Evolutionary conservation across 805 yeast genomes (phyloP).

Genomic region (Candida parachauliodes): DNA sequence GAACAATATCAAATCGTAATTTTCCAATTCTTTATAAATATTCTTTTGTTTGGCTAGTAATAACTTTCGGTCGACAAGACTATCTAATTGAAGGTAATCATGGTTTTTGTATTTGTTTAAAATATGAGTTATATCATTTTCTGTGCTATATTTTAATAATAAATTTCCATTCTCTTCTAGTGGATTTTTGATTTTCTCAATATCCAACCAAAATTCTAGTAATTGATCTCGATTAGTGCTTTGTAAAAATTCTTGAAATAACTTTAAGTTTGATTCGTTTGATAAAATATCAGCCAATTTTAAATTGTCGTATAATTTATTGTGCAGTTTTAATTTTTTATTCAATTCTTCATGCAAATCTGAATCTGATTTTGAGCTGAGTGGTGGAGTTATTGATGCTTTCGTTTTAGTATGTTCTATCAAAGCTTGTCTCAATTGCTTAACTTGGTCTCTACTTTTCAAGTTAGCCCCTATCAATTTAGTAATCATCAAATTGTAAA

Average conservation of each 20-base stretch:
- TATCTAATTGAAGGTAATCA: background rate
- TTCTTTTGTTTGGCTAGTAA: slow-evolving; percentile 58
- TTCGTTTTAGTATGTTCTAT: slow-evolving; percentile 51
- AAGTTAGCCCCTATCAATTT: slow-evolving; percentile 59
- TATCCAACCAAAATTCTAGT: slow-evolving; percentile 63
- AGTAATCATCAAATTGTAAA: slow-evolving; percentile 65
- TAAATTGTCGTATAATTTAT: slow-evolving; percentile 35
- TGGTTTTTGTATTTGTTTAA: slow-evolving; percentile 21
- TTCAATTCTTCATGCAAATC: slow-evolving; percentile 2
- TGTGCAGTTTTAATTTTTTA: background rate
- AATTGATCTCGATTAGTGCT: slow-evolving; percentile 18
- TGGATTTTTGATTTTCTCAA: slow-evolving; percentile 70
- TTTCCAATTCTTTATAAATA: slow-evolving; percentile 48
- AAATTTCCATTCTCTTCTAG: slow-evolving; percentile 47
- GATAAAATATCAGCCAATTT: slow-evolving; percentile 47
- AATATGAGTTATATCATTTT: slow-evolving; percentile 52
- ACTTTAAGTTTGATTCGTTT: slow-evolving; percentile 41
- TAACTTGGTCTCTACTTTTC: slow-evolving; percentile 72
- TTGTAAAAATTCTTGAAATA: slow-evolving; percentile 21
- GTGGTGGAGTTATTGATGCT: background rate
- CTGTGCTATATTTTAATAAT: slow-evolving; percentile 42
- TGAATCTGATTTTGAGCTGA: background rate
- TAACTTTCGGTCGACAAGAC: background rate
- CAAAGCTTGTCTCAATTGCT: slow-evolving; percentile 64
- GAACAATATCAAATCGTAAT: slow-evolving; percentile 55